Evolutionary conservation across 768 basidiomycete species (phyloP).

Genomic region (Agaricus blazei): DNA sequence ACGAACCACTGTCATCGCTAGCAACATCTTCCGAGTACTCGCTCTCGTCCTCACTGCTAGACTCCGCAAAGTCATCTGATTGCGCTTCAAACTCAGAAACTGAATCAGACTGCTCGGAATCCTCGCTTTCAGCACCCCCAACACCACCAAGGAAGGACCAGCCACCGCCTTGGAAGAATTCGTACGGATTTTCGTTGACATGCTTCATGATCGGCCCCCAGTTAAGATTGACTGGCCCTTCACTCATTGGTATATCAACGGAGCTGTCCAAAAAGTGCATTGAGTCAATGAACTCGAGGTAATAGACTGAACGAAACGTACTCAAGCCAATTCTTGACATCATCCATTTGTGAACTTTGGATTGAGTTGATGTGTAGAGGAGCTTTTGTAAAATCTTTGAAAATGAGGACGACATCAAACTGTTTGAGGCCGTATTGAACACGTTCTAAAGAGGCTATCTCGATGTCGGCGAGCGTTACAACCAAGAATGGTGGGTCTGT

Average conservation of each 20-base stretch:
- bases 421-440: slow-evolving; percentile 95
- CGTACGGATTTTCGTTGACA: slow-evolving; percentile 91
- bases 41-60: slow-evolving; percentile 54
- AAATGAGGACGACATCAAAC: slow-evolving; percentile 95
- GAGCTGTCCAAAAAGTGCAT: slow-evolving; percentile 48
- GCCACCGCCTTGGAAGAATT: slow-evolving; percentile 95
- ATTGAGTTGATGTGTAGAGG: slow-evolving; percentile 98
- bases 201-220: slow-evolving; percentile 99
- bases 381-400: slow-evolving; percentile 90
- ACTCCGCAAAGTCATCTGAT: slow-evolving; percentile 50
- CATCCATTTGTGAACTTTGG: slow-evolving; percentile 84
- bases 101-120: slow-evolving; percentile 39
- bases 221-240: slow-evolving; percentile 95
- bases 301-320: slow-evolving; percentile 34
- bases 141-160: slow-evolving; percentile 86
- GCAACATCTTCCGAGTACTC: slow-evolving; percentile 67
- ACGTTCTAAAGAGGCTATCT: slow-evolving; percentile 94
- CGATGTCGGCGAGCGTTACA: slow-evolving; percentile 90
- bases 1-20: slow-evolving; percentile 60
- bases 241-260: slow-evolving; percentile 93
- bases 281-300: slow-evolving; percentile 9
- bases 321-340: slow-evolving; percentile 99
- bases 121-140: slow-evolving; percentile 54
- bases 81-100: slow-evolving; percentile 55
- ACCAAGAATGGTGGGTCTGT: slow-evolving; percentile 96